phyloP scores from a whole-genome alignment of 140 eudicot species.

The Anethum foeniculum region DNA sequence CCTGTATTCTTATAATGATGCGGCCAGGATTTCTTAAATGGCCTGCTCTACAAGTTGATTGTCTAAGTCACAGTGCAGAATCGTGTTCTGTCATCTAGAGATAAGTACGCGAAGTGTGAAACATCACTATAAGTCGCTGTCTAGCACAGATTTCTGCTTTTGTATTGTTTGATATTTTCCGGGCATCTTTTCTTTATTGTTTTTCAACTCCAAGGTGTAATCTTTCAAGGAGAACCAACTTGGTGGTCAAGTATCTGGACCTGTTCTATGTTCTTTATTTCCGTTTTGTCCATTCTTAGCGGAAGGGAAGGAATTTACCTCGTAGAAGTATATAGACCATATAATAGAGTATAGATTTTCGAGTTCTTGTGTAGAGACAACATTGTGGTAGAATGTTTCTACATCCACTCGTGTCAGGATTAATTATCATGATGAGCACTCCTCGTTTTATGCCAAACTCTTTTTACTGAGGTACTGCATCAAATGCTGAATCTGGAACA shows the following conservation, averaged over 20 bases:
- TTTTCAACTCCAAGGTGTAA: background rate
- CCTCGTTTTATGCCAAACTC: background rate
- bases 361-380: background rate
- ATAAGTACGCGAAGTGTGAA: background rate
- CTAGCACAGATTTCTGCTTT: constrained; percentile 7
- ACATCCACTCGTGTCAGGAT: background rate
- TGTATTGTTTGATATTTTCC: background rate
- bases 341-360: background rate
- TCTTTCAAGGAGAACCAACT: background rate
- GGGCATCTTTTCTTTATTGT: background rate
- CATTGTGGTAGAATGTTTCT: background rate
- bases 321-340: background rate
- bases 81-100: constrained; percentile 2
- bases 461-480: background rate
- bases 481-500: background rate
- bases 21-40: background rate
- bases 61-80: background rate
- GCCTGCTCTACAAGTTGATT: constrained; percentile 1
- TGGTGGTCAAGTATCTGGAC: background rate
- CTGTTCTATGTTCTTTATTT: too few species aligned
- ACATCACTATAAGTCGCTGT: background rate
- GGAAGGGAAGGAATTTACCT: background rate
- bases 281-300: too few species aligned
- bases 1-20: background rate
- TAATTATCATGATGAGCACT: background rate